Evolutionary conservation across 441 rosid genomes (phyloP).

Genomic region (Hura crepitans): DNA sequence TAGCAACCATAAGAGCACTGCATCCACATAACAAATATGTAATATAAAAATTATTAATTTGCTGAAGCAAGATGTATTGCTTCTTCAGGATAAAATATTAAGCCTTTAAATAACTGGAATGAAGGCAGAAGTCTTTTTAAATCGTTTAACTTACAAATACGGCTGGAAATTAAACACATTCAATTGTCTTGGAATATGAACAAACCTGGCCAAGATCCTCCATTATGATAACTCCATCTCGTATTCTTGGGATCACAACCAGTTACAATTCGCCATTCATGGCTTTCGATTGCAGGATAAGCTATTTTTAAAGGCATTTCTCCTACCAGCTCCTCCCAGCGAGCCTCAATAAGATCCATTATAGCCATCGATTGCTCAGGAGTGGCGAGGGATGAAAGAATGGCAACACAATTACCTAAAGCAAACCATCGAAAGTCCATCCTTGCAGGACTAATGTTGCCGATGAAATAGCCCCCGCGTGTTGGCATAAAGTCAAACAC

Average conservation of each 20-base stretch:
- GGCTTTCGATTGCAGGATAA: slow-evolving; percentile 86
- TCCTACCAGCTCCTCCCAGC: slow-evolving; percentile 92
- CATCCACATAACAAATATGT: slow-evolving; percentile 16
- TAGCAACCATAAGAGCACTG: slow-evolving; percentile 87
- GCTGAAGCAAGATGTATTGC: neutral
- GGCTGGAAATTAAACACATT: too few relatives aligned
- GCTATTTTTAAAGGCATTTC: slow-evolving; percentile 89
- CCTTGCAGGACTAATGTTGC: slow-evolving; percentile 88
- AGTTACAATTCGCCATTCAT: slow-evolving; percentile 74
- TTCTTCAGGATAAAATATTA: neutral
- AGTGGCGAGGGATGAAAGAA: slow-evolving; percentile 80
- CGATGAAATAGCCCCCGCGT: slow-evolving; percentile 90
- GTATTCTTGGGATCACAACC: slow-evolving; percentile 97
- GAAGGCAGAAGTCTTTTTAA: neutral
- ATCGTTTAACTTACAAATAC: neutral
- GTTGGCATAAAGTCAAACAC: slow-evolving; percentile 92
- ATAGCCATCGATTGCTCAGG: slow-evolving; percentile 87
- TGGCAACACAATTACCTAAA: slow-evolving; percentile 80
- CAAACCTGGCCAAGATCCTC: slow-evolving; percentile 98
- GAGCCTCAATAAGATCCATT: slow-evolving; percentile 89
- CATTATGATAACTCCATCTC: slow-evolving; percentile 95
- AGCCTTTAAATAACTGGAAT: neutral
- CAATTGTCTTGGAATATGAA: too few relatives aligned
- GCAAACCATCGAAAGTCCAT: slow-evolving; percentile 97
- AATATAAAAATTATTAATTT: neutral